phyloP scores from a whole-genome alignment of 2,329 filamentous ascomycete genomes.

The Fusarium subglutinans region DNA sequence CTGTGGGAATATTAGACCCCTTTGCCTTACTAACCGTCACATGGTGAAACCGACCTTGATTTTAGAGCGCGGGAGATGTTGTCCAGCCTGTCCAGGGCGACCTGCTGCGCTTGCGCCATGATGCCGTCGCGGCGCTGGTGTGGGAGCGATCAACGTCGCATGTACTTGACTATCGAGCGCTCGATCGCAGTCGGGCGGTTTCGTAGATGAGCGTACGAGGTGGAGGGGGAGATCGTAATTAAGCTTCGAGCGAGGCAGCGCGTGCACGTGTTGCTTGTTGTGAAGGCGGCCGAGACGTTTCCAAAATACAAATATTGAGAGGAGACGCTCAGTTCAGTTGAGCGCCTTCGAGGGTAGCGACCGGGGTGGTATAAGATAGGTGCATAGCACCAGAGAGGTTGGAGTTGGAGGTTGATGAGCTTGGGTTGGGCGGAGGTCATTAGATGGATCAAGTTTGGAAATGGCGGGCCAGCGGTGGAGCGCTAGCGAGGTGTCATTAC shows the following conservation, averaged over 20 bases:
- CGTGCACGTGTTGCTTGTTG: slow-evolving; percentile 20
- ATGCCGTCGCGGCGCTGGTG: slow-evolving; percentile 41
- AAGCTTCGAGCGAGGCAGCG: slow-evolving; percentile 23
- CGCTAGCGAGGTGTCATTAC: slow-evolving; percentile 16
- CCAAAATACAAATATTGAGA: not conserved
- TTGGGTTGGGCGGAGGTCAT: slow-evolving; percentile 39
- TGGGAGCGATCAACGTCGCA: slow-evolving; percentile 40
- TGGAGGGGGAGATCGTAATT: slow-evolving; percentile 8
- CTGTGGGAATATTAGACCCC: slow-evolving; percentile 40
- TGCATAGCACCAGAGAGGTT: slow-evolving; percentile 39
- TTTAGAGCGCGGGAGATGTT: slow-evolving; percentile 63
- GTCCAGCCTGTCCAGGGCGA: slow-evolving; percentile 66
- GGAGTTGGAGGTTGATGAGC: slow-evolving; percentile 35
- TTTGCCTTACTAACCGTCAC: not conserved
- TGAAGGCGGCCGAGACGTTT: not conserved
- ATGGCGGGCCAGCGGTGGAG: slow-evolving; percentile 25
- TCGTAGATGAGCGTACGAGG: slow-evolving; percentile 3
- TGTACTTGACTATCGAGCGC: slow-evolving; percentile 36
- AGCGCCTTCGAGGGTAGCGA: slow-evolving; percentile 27
- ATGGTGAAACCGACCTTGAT: slow-evolving; percentile 57
- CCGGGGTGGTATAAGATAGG: slow-evolving; percentile 27
- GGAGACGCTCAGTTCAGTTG: not conserved
- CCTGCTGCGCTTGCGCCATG: slow-evolving; percentile 59
- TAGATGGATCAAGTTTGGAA: slow-evolving; percentile 37
- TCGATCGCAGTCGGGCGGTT: slow-evolving; percentile 2